phyloP scores from a whole-genome alignment of 306 rosid species.

The Castanea sativa region DNA sequence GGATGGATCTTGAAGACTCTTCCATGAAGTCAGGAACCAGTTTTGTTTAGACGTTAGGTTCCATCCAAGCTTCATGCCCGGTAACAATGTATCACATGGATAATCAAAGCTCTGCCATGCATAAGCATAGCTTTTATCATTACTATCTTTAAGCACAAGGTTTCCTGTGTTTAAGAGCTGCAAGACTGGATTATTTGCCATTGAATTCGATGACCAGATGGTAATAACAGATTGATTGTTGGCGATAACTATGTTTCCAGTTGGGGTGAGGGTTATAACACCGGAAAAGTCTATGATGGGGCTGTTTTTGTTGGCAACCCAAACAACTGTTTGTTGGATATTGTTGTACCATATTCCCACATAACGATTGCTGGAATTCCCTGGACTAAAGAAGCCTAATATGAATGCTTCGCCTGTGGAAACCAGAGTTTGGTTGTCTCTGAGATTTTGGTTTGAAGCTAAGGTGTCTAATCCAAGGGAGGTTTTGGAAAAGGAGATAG shows the following conservation, averaged over 20 bases:
- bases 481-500: background rate
- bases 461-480: slow-evolving; percentile 7
- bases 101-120: slow-evolving; percentile 23
- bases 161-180: slow-evolving; percentile 1
- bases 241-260: slow-evolving; percentile 5
- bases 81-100: slow-evolving; percentile 9
- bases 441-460: slow-evolving; percentile 11
- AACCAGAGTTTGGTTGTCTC: slow-evolving; percentile 17
- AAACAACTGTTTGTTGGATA: background rate
- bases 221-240: background rate
- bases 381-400: slow-evolving; percentile 25
- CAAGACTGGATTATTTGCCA: background rate
- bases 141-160: slow-evolving; percentile 9
- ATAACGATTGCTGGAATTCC: slow-evolving; percentile 13
- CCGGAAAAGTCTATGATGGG: slow-evolving; percentile 4
- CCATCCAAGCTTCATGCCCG: slow-evolving; percentile 24
- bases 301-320: slow-evolving; percentile 20
- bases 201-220: background rate
- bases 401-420: slow-evolving; percentile 12
- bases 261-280: background rate
- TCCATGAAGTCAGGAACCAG: slow-evolving; percentile 31
- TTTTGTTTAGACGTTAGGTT: background rate
- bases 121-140: background rate
- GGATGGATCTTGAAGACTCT: slow-evolving; percentile 29
- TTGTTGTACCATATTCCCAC: slow-evolving; percentile 27